Evolutionary conservation across 306 rosid genomes (phyloP), one percentile per base, ranked within the genome.

Genomic region (Cicer bijugum): DNA sequence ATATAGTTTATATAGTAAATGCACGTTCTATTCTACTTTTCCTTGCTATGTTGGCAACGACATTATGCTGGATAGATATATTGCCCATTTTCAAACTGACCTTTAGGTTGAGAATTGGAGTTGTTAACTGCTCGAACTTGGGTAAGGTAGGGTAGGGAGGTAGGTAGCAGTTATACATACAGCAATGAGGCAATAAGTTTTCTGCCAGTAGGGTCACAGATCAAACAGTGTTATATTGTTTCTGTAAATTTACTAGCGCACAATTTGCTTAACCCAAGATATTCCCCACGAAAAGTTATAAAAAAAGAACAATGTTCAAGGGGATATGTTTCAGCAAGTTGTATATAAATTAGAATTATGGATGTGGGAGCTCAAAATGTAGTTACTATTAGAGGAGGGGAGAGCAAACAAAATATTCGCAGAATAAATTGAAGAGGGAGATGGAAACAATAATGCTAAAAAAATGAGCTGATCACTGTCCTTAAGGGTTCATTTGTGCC

Each of bases 1-100:
- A 16, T 75, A 14, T 33, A 62, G 53, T 65, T 52, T 10, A 66
- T 75, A 23, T 19, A 9, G 48, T 67, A 71, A 80, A 64, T 74
- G 58, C 19, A 50, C 6, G 1, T 72, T 16, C 46, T 20, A 48
- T 72, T 16, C 38, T 20, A 48, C 33, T 51, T 50, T 63, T 16
- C 35, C 46, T 37, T 66, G 64, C 47, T 12, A 47, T 57, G 15
- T 19, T 73, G n/a, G 46, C 16, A 23, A 61, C 12, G 59, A 17
- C 59, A 23, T 55, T 44, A 35, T 57, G 69, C 35, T 46, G 47
- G 23, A 16, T 76, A 45, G 20, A 33, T 16, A 40, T 67, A 56
- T 35, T 16, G 5, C 16, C 60, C 63, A 12, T 46, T 62, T 40
- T n/a, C 39, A 66, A 17, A 19, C 6, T 44, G 55, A 44, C 15